These are phyloP conservation scores for Marchantia polymorpha DNA, from an alignment of 225 moss, liverwort and hornwort species.

Conservation along the genomic window DNA sequence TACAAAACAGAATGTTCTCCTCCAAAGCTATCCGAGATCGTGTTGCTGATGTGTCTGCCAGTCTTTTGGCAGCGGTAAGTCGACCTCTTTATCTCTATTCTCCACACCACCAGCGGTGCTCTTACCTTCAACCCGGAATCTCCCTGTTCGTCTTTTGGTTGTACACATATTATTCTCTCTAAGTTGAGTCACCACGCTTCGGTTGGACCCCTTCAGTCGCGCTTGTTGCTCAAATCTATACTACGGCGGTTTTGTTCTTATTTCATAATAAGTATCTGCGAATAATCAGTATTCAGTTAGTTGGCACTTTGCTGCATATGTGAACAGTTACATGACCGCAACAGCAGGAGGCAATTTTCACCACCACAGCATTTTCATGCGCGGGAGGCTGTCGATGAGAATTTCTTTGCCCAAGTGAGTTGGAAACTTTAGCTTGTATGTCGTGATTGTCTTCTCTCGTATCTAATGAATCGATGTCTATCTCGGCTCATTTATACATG, in stretches of 20 bases:
- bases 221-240: neutral
- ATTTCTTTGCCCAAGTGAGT: slow-evolving; percentile 86
- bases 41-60: slow-evolving; percentile 71
- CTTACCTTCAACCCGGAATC: neutral
- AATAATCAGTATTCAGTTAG: neutral
- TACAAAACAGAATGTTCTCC: slow-evolving; percentile 50
- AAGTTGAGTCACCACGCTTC: neutral
- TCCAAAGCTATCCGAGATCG: slow-evolving; percentile 62
- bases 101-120: neutral
- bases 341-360: slow-evolving; percentile 92
- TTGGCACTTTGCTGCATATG: neutral
- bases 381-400: slow-evolving; percentile 88
- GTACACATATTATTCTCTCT: neutral
- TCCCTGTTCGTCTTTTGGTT: neutral
- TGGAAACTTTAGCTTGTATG: neutral
- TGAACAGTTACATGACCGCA: slow-evolving; percentile 93
- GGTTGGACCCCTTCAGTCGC: neutral
- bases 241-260: neutral
- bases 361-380: slow-evolving; percentile 84
- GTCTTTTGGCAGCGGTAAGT: slow-evolving; percentile 82
- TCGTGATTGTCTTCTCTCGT: too few relatives aligned
- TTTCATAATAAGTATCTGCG: too few relatives aligned
- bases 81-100: neutral
- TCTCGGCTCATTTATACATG: too few relatives aligned
- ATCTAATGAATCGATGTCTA: too few relatives aligned